Evolutionary conservation across 257 asterid genomes (phyloP).

Genomic region (Penstemon davidsonii): DNA sequence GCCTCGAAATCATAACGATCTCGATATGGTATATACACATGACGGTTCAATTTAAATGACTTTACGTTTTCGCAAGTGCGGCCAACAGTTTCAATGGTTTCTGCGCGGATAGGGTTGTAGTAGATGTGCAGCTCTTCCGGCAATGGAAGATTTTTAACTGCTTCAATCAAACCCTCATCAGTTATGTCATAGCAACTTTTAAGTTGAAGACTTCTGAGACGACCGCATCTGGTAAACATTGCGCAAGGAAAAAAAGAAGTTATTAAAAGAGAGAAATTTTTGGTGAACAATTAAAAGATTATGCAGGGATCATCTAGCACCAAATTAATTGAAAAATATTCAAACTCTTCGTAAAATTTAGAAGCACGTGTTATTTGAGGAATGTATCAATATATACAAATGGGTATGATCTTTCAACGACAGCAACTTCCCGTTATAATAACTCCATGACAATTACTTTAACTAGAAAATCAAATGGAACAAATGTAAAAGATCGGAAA

Average conservation of each 20-base stretch:
- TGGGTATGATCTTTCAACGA: neutral
- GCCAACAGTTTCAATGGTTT: no score
- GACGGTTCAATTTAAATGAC: no score
- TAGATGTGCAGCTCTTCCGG: conserved; percentile 45
- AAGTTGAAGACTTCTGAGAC: conserved; percentile 36
- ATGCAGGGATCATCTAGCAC: no score
- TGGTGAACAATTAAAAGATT: no score
- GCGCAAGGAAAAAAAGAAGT: no score
- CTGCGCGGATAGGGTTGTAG: conserved; percentile 21
- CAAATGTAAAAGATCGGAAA: neutral
- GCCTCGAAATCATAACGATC: no score
- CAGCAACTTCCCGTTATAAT: neutral
- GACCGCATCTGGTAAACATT: conserved; percentile 23
- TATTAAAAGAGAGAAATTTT: no score
- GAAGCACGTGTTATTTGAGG: neutral
- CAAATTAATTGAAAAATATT: no score
- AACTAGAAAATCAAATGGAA: neutral
- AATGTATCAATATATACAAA: neutral
- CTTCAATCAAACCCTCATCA: conserved; percentile 28
- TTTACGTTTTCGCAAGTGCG: no score
- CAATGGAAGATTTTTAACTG: conserved; percentile 32
- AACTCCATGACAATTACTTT: neutral
- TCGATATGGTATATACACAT: no score
- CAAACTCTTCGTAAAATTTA: no score
- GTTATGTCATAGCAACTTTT: conserved; percentile 15